phyloP scores from a whole-genome alignment of 371 early-diverging fungal species.

The Mortierella sp. region DNA sequence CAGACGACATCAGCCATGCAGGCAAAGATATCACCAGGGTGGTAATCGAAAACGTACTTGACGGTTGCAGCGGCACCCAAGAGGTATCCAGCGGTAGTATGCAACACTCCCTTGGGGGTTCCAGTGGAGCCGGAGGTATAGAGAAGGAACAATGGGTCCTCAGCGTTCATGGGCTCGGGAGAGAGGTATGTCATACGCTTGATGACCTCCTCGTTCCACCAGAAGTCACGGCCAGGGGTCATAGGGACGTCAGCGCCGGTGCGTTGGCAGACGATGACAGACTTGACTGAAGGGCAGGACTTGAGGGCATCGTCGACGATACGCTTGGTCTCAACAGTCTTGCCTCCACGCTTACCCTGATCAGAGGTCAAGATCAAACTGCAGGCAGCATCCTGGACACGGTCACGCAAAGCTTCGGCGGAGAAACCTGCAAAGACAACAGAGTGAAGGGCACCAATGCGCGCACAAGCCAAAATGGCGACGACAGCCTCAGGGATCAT shows the following conservation, averaged over 20 bases:
- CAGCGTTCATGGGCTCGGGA: constrained; percentile 86
- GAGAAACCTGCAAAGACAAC: constrained; percentile 98
- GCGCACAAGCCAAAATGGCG: constrained; percentile 94
- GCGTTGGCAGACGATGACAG: constrained; percentile 90
- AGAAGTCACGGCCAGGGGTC: constrained; percentile 81
- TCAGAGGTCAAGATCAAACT: constrained; percentile 88
- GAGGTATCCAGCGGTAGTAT: constrained; percentile 96
- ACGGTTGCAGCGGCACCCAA: constrained; percentile 90
- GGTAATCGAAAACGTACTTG: constrained; percentile 94
- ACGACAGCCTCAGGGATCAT: constrained; percentile 97
- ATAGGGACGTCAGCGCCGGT: constrained; percentile 84
- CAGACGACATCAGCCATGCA: constrained; percentile 91
- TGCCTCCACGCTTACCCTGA: constrained; percentile 92
- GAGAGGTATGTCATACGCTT: constrained; percentile 86
- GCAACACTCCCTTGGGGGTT: constrained; percentile 94
- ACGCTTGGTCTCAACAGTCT: constrained; percentile 89
- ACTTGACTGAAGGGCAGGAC: constrained; percentile 80
- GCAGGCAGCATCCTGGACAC: constrained; percentile 84
- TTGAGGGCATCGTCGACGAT: constrained; percentile 92
- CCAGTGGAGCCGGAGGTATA: constrained; percentile 98
- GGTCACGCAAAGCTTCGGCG: constrained; percentile 87
- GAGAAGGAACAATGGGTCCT: constrained; percentile 97
- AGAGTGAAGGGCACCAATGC: constrained; percentile 90
- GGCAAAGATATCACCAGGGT: constrained; percentile 86
- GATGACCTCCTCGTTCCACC: constrained; percentile 89